A percentile compares a stretch with the other conserved stretches of the same genome.
phyloP scores from a whole-genome alignment of 352 stramenopile genomes.

The Phytophthora nicotianae region DNA sequence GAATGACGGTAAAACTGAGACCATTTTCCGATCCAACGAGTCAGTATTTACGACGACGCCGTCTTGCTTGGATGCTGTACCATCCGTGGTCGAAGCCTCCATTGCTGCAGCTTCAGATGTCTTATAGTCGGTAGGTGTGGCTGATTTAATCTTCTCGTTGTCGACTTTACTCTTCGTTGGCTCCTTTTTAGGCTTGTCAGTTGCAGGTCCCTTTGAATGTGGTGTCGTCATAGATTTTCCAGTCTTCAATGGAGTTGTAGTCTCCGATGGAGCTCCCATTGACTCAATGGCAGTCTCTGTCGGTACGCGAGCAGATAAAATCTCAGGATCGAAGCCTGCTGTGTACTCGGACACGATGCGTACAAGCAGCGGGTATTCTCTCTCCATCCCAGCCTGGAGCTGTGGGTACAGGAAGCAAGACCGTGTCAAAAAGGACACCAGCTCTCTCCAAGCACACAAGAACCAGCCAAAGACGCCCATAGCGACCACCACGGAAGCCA shows the following conservation, averaged over 20 bases:
- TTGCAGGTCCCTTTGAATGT: neutral
- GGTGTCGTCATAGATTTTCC: neutral
- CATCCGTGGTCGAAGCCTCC: neutral
- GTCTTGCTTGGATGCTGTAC: slow-evolving; percentile 2
- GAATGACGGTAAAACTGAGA: slow-evolving; percentile 82
- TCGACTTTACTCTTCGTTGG: neutral
- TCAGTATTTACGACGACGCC: neutral
- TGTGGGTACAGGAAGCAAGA: slow-evolving; percentile 86
- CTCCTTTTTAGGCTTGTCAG: slow-evolving; percentile 9
- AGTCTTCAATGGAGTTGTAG: neutral
- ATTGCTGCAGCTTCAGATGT: neutral
- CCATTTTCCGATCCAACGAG: slow-evolving; percentile 44
- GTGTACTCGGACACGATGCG: slow-evolving; percentile 87
- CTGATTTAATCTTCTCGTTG: neutral
- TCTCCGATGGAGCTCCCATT: slow-evolving; percentile 6
- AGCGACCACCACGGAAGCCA: slow-evolving; percentile 76
- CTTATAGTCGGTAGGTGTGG: neutral
- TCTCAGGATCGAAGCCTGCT: slow-evolving; percentile 76
- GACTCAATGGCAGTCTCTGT: slow-evolving; percentile 30
- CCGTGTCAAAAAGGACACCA: slow-evolving; percentile 81
- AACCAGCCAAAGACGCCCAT: slow-evolving; percentile 87
- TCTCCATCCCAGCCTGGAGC: slow-evolving; percentile 49
- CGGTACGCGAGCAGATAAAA: slow-evolving; percentile 51
- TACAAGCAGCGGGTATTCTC: slow-evolving; percentile 77
- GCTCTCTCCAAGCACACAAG: slow-evolving; percentile 74